A percentile compares a stretch with the other conserved stretches of the same genome.
Evolutionary conservation across 2,329 filamentous ascomycete genomes (phyloP).

Genomic region (Claviceps spartinae): DNA sequence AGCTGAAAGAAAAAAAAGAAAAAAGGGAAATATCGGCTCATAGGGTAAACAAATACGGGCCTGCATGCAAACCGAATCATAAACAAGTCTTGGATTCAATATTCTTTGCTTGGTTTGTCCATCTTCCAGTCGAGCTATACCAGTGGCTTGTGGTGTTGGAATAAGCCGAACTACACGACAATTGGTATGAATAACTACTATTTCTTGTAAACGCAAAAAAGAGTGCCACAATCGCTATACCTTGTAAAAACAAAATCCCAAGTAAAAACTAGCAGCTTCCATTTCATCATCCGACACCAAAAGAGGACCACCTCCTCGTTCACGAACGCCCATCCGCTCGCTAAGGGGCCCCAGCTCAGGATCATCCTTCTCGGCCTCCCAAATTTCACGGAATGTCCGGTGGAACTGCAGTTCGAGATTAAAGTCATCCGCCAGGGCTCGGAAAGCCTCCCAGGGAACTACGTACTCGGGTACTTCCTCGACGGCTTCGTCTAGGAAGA

Average conservation of each 20-base stretch:
- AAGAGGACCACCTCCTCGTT: slow-evolving; percentile 50
- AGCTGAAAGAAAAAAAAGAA: too few species aligned
- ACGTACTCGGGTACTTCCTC: slow-evolving; percentile 96
- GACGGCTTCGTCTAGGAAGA: slow-evolving; percentile 90
- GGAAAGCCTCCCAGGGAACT: slow-evolving; percentile 95
- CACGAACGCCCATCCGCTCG: slow-evolving; percentile 89
- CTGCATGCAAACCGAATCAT: too few species aligned
- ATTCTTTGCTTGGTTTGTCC: too few species aligned
- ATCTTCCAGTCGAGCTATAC: too few species aligned
- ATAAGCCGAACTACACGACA: too few species aligned
- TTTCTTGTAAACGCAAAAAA: too few species aligned
- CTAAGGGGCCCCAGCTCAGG: slow-evolving; percentile 67
- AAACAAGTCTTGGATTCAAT: too few species aligned
- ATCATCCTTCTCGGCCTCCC: slow-evolving; percentile 83
- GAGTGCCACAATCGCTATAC: slow-evolving; percentile 35
- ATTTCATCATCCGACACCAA: slow-evolving; percentile 75
- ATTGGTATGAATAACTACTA: too few species aligned
- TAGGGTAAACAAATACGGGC: too few species aligned
- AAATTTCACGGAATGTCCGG: slow-evolving; percentile 80
- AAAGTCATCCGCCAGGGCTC: slow-evolving; percentile 88
- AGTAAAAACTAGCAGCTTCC: slow-evolving; percentile 83
- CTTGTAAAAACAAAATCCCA: slow-evolving; percentile 96
- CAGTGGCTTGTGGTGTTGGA: too few species aligned
- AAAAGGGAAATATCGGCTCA: too few species aligned
- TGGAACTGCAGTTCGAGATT: slow-evolving; percentile 93